A percentile compares a stretch with the other conserved stretches of the same genome.
These are phyloP conservation scores for Yarrowia hollandica DNA, from an alignment of 805 yeast genomes.

Conservation along the genomic window DNA sequence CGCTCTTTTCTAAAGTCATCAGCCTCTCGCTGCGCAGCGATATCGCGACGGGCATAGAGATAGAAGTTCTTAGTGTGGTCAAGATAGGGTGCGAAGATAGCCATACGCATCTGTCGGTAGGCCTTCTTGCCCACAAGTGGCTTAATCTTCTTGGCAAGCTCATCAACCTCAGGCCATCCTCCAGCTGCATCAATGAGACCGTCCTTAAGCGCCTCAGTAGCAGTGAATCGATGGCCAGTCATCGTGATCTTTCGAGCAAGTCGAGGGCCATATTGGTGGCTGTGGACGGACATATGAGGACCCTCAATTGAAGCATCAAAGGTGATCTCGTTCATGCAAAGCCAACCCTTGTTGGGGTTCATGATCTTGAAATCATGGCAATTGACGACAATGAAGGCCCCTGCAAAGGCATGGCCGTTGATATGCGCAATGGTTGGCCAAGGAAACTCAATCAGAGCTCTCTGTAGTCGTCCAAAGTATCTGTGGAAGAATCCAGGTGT, in stretches of 20 bases:
- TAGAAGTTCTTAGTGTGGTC: slow-evolving; percentile 13
- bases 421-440: slow-evolving; percentile 46
- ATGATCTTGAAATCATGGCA: slow-evolving; percentile 45
- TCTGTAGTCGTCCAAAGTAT: slow-evolving; percentile 40
- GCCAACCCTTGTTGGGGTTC: slow-evolving; percentile 44
- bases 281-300: slow-evolving; percentile 42
- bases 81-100: slow-evolving; percentile 3
- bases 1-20: slow-evolving; percentile 1
- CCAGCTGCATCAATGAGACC: slow-evolving; percentile 42
- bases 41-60: background rate
- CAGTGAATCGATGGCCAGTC: slow-evolving; percentile 43
- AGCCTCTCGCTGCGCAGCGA: background rate
- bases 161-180: slow-evolving; percentile 31
- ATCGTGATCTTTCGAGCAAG: slow-evolving; percentile 39
- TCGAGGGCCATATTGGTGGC: slow-evolving; percentile 38
- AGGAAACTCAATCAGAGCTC: slow-evolving; percentile 42
- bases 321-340: slow-evolving; percentile 45
- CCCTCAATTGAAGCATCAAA: slow-evolving; percentile 44
- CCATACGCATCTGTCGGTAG: slow-evolving; percentile 20
- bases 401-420: slow-evolving; percentile 47
- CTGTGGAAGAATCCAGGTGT: slow-evolving; percentile 42
- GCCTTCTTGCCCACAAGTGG: background rate
- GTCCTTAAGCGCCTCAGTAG: slow-evolving; percentile 37
- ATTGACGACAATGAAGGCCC: slow-evolving; percentile 44
- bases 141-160: slow-evolving; percentile 9